A percentile compares a stretch with the other conserved stretches of the same genome.
These are phyloP conservation scores for Ciborinia camelliae DNA, from an alignment of 2,329 filamentous ascomycete species.

Conservation along the genomic window DNA sequence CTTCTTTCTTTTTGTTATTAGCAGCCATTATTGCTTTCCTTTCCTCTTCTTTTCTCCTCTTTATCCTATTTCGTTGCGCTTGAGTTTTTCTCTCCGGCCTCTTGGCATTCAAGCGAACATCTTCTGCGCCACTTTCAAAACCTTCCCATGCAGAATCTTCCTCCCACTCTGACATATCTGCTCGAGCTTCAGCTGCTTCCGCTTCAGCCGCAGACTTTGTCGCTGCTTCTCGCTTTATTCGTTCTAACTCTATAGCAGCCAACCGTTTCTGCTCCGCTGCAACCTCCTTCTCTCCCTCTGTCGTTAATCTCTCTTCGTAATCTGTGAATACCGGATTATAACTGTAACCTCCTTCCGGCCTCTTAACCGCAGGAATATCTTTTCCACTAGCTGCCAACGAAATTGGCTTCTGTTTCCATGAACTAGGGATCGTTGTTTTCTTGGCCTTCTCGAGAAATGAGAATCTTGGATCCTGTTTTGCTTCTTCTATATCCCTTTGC, in stretches of 20 bases:
- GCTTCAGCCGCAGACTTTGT: slow-evolving; percentile 68
- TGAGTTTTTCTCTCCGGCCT: slow-evolving; percentile 81
- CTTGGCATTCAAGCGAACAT: slow-evolving; percentile 64
- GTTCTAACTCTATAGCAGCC: slow-evolving; percentile 62
- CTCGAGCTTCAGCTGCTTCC: slow-evolving; percentile 67
- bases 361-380: slow-evolving; percentile 70
- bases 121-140: slow-evolving; percentile 76
- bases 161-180: slow-evolving; percentile 68
- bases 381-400: slow-evolving; percentile 83
- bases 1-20: slow-evolving; percentile 68
- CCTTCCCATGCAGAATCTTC: slow-evolving; percentile 92
- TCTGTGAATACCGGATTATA: slow-evolving; percentile 90
- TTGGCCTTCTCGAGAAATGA: slow-evolving; percentile 66
- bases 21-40: slow-evolving; percentile 70
- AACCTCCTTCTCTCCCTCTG: slow-evolving; percentile 75
- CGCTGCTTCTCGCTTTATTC: slow-evolving; percentile 63
- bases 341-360: slow-evolving; percentile 77
- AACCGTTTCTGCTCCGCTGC: slow-evolving; percentile 74
- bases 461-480: slow-evolving; percentile 50
- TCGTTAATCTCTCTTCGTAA: slow-evolving; percentile 72
- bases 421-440: slow-evolving; percentile 67
- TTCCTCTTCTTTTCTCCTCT: slow-evolving; percentile 85
- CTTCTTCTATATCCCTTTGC: slow-evolving; percentile 44
- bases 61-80: slow-evolving; percentile 80
- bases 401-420: slow-evolving; percentile 72